A percentile compares a stretch with the other conserved stretches of the same genome.
phyloP scores from a whole-genome alignment of 2,329 filamentous ascomycete genomes.

The Colletotrichum nymphaeae region DNA sequence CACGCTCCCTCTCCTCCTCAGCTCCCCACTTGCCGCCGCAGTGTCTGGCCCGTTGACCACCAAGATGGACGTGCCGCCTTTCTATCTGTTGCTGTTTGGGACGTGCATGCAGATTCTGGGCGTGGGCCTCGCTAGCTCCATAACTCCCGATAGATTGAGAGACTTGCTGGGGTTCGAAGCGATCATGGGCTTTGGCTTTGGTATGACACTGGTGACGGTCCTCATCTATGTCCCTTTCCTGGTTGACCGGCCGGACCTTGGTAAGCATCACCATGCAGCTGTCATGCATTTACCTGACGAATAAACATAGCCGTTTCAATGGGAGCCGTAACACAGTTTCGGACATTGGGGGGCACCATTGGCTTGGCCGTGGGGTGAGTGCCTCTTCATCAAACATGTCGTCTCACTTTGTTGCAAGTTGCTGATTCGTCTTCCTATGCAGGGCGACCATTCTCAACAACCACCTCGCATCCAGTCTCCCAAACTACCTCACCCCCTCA shows the following conservation, averaged over 20 bases:
- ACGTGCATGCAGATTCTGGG: slow-evolving; percentile 46
- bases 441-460: slow-evolving; percentile 5
- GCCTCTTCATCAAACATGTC: slow-evolving; percentile 7
- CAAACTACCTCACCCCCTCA: not conserved
- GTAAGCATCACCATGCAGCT: slow-evolving; percentile 35
- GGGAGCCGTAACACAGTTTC: slow-evolving; percentile 50
- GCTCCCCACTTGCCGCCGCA: slow-evolving; percentile 45
- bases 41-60: slow-evolving; percentile 43
- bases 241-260: slow-evolving; percentile 44
- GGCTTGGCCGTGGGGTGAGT: slow-evolving; percentile 48
- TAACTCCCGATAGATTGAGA: slow-evolving; percentile 33
- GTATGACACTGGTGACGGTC: slow-evolving; percentile 45
- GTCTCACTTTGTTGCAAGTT: slow-evolving; percentile 3
- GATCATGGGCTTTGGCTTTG: slow-evolving; percentile 51
- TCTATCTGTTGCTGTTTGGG: slow-evolving; percentile 45
- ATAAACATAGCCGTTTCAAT: slow-evolving; percentile 45
- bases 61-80: slow-evolving; percentile 43
- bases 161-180: slow-evolving; percentile 48
- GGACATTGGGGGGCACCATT: slow-evolving; percentile 51
- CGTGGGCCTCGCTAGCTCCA: slow-evolving; percentile 45
- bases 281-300: not conserved
- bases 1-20: slow-evolving; percentile 47
- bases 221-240: slow-evolving; percentile 46
- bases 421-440: not conserved
- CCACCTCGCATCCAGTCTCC: slow-evolving; percentile 8